These are phyloP conservation scores for Quercus lobata DNA, from an alignment of 331 rosid genomes.

Conservation along the genomic window DNA sequence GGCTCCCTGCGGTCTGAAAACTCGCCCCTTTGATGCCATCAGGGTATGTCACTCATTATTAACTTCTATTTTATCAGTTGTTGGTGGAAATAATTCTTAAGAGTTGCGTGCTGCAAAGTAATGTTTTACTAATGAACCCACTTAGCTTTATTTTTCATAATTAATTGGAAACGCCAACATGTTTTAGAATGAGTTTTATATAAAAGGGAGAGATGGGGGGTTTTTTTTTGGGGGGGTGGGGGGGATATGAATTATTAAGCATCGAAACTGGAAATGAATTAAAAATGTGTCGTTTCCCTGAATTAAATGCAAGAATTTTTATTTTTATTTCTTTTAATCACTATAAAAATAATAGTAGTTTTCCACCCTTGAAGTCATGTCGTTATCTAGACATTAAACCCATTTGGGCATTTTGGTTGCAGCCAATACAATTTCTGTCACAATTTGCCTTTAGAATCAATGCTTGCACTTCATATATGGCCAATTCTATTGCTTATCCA, in stretches of 20 bases:
- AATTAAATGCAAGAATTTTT: background rate
- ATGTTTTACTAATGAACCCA: background rate
- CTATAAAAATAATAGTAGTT: background rate
- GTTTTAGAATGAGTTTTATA: background rate
- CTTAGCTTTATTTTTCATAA: background rate
- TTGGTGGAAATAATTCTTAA: background rate
- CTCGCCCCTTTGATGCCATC: slow-evolving; percentile 96
- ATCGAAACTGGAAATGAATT: background rate
- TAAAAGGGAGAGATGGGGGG: background rate
- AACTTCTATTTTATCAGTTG: background rate
- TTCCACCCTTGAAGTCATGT: background rate
- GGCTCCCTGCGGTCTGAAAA: slow-evolving; percentile 99
- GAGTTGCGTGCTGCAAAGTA: slow-evolving; percentile 6
- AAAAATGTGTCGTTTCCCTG: background rate
- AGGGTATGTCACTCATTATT: slow-evolving; percentile 48
- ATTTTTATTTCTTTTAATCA: background rate
- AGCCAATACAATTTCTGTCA: background rate
- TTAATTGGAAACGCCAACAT: slow-evolving; percentile 7
- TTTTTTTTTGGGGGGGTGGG: no score
- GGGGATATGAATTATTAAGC: background rate
- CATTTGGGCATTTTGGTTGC: background rate
- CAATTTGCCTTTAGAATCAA: background rate
- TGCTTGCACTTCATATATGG: no score
- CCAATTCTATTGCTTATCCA: no score
- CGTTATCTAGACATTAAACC: background rate